These are phyloP conservation scores for Cyathus striatus DNA, from an alignment of 768 basidiomycete genomes.

Conservation along the genomic window DNA sequence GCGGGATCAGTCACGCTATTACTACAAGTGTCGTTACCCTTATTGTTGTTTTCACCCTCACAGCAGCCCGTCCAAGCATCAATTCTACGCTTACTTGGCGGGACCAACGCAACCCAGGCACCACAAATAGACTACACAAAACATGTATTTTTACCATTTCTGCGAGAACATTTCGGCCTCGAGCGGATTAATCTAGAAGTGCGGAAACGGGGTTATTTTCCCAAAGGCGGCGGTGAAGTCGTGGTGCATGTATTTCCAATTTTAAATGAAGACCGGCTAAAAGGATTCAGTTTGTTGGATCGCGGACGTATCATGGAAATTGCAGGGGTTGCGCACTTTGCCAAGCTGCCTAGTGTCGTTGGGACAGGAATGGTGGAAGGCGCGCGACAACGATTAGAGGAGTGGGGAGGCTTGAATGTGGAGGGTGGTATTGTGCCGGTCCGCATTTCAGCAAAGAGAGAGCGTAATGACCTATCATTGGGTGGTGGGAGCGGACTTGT, in stretches of 20 bases:
- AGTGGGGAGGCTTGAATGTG: conserved; percentile 25
- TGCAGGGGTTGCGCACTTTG: conserved; percentile 59
- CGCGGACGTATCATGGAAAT: conserved; percentile 50
- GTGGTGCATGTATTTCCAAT: conserved; percentile 37
- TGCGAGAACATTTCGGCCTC: conserved; percentile 50
- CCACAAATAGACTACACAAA: conserved; percentile 75
- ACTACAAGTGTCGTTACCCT: conserved; percentile 66
- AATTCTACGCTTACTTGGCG: conserved; percentile 54
- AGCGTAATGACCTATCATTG: conserved; percentile 36
- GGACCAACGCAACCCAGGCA: conserved; percentile 66
- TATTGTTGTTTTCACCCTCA: conserved; percentile 50
- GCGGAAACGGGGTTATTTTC: conserved; percentile 62
- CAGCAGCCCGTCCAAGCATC: conserved; percentile 24
- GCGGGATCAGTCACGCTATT: conserved; percentile 71
- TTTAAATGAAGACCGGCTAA: conserved; percentile 28
- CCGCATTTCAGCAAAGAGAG: conserved; percentile 33
- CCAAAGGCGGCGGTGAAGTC: conserved; percentile 68
- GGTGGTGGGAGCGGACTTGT: conserved; percentile 71
- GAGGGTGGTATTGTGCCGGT: conserved; percentile 17
- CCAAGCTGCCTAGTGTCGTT: conserved; percentile 52
- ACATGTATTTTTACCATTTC: conserved; percentile 64
- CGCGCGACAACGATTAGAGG: conserved; percentile 38
- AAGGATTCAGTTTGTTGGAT: conserved; percentile 42
- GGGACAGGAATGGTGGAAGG: conserved; percentile 54
- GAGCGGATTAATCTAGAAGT: conserved; percentile 40